Evolutionary conservation across 2,329 filamentous ascomycete genomes (phyloP), one percentile per base, ranked within the genome.

Genomic region (Spiromastix sp.): DNA sequence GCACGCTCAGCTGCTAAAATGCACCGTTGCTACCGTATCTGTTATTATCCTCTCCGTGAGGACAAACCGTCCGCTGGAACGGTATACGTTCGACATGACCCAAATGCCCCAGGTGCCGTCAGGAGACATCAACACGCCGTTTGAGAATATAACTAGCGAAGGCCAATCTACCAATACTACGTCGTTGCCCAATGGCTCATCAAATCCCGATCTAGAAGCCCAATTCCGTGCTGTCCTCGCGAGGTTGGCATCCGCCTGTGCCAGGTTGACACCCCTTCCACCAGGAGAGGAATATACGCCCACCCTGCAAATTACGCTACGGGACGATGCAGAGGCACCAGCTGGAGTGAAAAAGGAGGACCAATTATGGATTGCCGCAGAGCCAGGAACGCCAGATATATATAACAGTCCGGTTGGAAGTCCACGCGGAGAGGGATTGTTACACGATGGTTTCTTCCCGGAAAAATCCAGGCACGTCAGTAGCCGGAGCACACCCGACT

Each of bases 1-100:
- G 15, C 69, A 74, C 40, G 67, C 66, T 3, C 81, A 93, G 61
- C 68, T 94, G 22, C 69, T 81, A 31, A 71, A 67, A 55, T 67
- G 70, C 45, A 64, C 61, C 37, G 70, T 77, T 22, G 64, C 69
- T 19, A 62, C 64, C 36, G 66, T 77, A 42, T 70, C 62, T 40
- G 63, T 78, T 22, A 72, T 77, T 32, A 67, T 78, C 38, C 71
- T 68, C 54, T 65, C 60, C 42, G 58, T 64, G 32, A 55, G 61
- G 39, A 63, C 65, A 39, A 68, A 70, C 40, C 56, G 59, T 39
- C 67, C 73, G 22, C 61, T 76, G 42, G 74, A 78, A 51, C 64
- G 72, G 43, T 77, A 70, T 59, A 66, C 75, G 42, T 72, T 77
- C 45, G 74, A 78, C 48, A 61, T 76, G n/a, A 66, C 63, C 32